These are phyloP conservation scores for Panicum virgatum DNA, from an alignment of 202 grass and related monocot genomes.

Conservation along the genomic window DNA sequence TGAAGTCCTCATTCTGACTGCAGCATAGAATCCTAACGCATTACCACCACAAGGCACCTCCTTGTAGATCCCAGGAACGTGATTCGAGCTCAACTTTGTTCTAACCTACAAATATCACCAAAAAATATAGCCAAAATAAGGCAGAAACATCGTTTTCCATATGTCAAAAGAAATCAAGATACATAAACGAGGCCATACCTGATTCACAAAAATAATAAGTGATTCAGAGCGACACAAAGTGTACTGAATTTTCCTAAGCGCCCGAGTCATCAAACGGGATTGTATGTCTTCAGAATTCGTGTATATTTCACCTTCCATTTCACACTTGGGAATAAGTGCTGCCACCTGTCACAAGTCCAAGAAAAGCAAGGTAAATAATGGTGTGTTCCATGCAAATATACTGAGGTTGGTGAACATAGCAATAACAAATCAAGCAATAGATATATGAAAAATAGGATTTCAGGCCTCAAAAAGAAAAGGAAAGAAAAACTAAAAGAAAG, in stretches of 20 bases:
- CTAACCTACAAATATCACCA: slow-evolving; percentile 59
- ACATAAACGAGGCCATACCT: slow-evolving; percentile 52
- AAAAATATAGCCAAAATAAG: neutral
- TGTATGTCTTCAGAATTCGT: slow-evolving; percentile 63
- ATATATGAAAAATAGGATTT: slow-evolving; percentile 3
- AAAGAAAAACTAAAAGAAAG: too few relatives aligned
- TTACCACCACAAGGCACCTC: slow-evolving; percentile 88
- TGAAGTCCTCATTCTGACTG: slow-evolving; percentile 87
- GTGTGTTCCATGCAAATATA: neutral
- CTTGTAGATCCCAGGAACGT: slow-evolving; percentile 44
- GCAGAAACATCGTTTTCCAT: neutral
- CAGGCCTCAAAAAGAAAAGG: neutral
- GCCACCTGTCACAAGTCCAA: slow-evolving; percentile 66
- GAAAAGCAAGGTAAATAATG: slow-evolving; percentile 44
- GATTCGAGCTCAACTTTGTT: slow-evolving; percentile 43
- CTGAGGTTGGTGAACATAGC: neutral
- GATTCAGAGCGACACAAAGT: slow-evolving; percentile 77
- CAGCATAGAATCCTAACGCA: slow-evolving; percentile 83
- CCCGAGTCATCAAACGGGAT: slow-evolving; percentile 82
- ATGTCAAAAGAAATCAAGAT: neutral
- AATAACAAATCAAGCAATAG: neutral
- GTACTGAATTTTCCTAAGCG: slow-evolving; percentile 87
- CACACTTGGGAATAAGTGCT: slow-evolving; percentile 76
- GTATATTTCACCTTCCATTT: slow-evolving; percentile 65
- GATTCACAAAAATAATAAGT: slow-evolving; percentile 92